Evolutionary conservation across 139 green algal genomes (phyloP), one percentile per base, ranked within the genome.

Genomic region (Microglena sp.): DNA sequence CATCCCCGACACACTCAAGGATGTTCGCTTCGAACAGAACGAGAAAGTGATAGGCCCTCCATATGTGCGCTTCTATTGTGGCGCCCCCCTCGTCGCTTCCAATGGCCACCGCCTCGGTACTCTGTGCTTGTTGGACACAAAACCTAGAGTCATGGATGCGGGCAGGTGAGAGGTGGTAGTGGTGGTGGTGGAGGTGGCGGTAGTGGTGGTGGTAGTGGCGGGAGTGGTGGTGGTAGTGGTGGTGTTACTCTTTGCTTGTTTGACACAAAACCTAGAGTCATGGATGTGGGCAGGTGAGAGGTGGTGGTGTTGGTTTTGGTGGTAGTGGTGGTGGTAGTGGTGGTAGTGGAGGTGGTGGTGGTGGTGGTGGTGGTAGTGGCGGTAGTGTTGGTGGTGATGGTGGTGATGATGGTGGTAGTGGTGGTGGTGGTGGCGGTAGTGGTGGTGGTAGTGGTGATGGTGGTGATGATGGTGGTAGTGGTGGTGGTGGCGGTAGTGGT

Each of bases 81-180:
- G 79, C 1, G 75, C 79, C 3, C 79, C 75, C 3, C 69, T 85
- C 0, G 62, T 85, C 4, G 75, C 79, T 8, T 77, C 65, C 33
- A 85, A 82, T 34, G 79, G 75, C 1, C 75, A 85, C 67, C 72
- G 79, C n/a, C 69, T 85, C 28, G 79, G 79, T 18, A 78, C 79
- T 15, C 36, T 84, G 26, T 79, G 73, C 73, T 80, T 80, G 31
- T 64, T 64, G 2, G 74, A 81, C 55, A 65, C 76, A 33, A 55
- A 69, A 8, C 65, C 74, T 1, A 54, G 74, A 5, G 34, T 43
- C 30, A 74, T 75, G 8, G 74, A 76, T 45, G 54, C 54, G 0
- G 60, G 59, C 18, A 35, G 7, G 6, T 79, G 72, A 35, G 33
- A 45, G 33, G 65, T 82, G 36, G 21, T 60, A 8, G 31, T 8